Conservation (phyloP, 2,329 filamentous ascomycete species). For the Aureobasidium namibiae region DNA sequence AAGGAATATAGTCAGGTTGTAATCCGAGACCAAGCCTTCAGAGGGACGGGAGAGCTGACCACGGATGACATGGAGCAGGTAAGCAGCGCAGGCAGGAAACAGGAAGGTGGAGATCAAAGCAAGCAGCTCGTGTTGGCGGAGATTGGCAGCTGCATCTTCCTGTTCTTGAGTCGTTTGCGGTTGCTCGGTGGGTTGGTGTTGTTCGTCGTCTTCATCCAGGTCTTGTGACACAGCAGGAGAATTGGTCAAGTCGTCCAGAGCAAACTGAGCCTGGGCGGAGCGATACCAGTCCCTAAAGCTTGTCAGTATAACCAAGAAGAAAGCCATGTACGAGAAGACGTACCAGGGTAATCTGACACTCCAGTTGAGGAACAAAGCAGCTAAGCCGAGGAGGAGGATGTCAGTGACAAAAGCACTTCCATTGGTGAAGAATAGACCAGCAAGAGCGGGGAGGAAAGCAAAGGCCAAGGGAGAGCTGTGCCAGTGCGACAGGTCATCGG, state of each 20-base stretch:
- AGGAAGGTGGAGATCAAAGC: conserved; percentile 73
- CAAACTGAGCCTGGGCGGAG: conserved; percentile 33
- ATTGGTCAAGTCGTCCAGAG: conserved; percentile 3
- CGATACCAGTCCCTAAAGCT: conserved; percentile 45
- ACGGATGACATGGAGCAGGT: conserved; percentile 72
- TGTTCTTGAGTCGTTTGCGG: conserved; percentile 13
- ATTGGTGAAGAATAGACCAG: conserved; percentile 74
- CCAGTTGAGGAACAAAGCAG: conserved; percentile 85
- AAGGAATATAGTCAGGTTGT: conserved; percentile 86
- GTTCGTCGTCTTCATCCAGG: conserved; percentile 8
- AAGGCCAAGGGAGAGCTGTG: conserved; percentile 75
- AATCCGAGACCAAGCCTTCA: conserved; percentile 82
- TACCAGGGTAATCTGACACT: conserved; percentile 85
- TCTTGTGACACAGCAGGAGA: background rate
- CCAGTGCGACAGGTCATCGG: conserved; percentile 57
- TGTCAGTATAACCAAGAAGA: background rate
- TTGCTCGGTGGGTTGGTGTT: background rate
- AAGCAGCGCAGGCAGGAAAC: conserved; percentile 71
- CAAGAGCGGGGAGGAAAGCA: conserved; percentile 77
- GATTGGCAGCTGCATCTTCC: conserved; percentile 46
- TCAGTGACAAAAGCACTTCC: conserved; percentile 79
- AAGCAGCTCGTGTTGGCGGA: conserved; percentile 65
- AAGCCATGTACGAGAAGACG: conserved; percentile 20
- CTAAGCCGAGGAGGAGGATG: conserved; percentile 68
- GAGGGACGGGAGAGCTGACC: conserved; percentile 73